A percentile compares a stretch with the other conserved stretches of the same genome.
Conservation (phyloP, 306 rosid species). For the Prosopis cineraria region DNA sequence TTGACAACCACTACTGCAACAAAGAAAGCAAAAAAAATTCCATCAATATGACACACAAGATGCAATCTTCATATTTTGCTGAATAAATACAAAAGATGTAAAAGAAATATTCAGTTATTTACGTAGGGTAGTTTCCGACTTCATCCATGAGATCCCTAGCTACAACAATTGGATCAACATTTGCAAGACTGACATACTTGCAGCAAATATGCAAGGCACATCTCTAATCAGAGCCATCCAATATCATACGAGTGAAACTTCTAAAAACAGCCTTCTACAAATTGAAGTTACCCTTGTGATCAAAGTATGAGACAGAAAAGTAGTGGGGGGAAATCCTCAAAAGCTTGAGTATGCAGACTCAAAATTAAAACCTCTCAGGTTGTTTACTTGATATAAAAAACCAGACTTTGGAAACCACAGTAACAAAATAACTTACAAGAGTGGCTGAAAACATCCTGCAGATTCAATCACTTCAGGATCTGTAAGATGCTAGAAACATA, state of each 20-base stretch:
- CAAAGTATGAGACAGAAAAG: no score
- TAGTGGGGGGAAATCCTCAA: background rate
- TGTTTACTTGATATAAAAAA: constrained; percentile 23
- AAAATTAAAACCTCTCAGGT: constrained; percentile 10
- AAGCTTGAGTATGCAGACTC: constrained; percentile 13
- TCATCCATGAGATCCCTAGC: constrained; percentile 78
- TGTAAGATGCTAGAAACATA: constrained; percentile 42
- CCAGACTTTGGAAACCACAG: constrained; percentile 23
- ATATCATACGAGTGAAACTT: constrained; percentile 11
- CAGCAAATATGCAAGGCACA: background rate
- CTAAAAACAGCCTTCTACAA: background rate
- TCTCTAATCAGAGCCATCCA: constrained; percentile 10
- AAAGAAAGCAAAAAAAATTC: constrained; percentile 24
- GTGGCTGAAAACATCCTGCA: constrained; percentile 77
- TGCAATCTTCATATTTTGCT: constrained; percentile 8
- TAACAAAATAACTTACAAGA: constrained; percentile 57
- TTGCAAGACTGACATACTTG: constrained; percentile 67
- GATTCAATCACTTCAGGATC: constrained; percentile 71
- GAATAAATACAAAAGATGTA: constrained; percentile 6
- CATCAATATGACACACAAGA: constrained; percentile 12
- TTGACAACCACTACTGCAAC: constrained; percentile 89
- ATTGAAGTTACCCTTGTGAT: constrained; percentile 23
- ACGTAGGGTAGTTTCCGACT: constrained; percentile 93
- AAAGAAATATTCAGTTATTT: constrained; percentile 33
- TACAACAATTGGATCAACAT: constrained; percentile 91